Conservation (phyloP, 176 grass and related monocot species). For the Carex littledalei region DNA sequence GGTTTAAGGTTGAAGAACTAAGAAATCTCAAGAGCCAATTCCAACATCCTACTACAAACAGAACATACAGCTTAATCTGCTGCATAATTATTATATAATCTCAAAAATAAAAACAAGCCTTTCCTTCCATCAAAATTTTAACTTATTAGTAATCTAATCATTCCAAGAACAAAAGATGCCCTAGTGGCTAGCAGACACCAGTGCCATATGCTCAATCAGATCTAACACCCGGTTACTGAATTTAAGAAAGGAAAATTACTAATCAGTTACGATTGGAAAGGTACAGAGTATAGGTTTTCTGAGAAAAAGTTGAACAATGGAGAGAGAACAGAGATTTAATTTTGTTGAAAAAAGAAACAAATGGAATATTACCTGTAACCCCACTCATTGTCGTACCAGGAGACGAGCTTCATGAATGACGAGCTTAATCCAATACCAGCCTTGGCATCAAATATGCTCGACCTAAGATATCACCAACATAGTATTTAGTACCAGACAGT, state of each 20-base stretch:
- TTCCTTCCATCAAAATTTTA: conserved; percentile 24
- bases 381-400: conserved; percentile 95
- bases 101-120: not conserved
- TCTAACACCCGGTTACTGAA: conserved; percentile 79
- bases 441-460: conserved; percentile 89
- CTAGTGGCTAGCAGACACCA: conserved; percentile 41
- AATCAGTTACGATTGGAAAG: not conserved
- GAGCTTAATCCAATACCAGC: conserved; percentile 67
- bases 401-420: conserved; percentile 87
- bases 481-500: conserved; percentile 1
- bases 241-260: not conserved
- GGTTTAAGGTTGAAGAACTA: not conserved
- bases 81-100: conserved; percentile 13
- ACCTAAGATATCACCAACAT: conserved; percentile 32
- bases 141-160: conserved; percentile 12
- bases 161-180: not conserved
- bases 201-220: conserved; percentile 73
- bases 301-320: not conserved
- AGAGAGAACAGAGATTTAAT: not conserved
- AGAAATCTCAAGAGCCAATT: not conserved
- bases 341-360: not conserved
- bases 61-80: conserved; percentile 14
- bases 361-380: conserved; percentile 54
- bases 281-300: not conserved
- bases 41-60: not conserved